A percentile compares a stretch with the other conserved stretches of the same genome.
Evolutionary conservation across 192 early-diverging fungal genomes (phyloP).

Genomic region (Thoreauomyces humboldtii): DNA sequence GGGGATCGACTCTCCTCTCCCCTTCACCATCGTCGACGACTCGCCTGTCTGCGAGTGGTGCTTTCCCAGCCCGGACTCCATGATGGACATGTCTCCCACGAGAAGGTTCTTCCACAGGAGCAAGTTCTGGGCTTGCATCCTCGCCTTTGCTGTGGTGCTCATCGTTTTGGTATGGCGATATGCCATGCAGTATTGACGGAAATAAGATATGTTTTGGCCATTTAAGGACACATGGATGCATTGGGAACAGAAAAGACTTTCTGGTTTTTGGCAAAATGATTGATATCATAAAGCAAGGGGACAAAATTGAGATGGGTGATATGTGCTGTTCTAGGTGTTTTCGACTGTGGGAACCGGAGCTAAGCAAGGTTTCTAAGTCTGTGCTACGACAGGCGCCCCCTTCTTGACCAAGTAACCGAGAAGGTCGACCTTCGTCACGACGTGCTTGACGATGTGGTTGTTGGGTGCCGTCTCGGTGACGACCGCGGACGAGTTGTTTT

Average conservation of each 20-base stretch:
- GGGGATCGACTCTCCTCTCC: constrained; percentile 36
- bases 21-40: constrained; percentile 44
- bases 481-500: constrained; percentile 84
- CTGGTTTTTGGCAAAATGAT: too few species aligned
- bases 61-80: constrained; percentile 33
- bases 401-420: constrained; percentile 68
- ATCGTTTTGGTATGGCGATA: too few species aligned
- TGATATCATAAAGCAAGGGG: too few species aligned
- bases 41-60: constrained; percentile 42
- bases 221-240: too few species aligned
- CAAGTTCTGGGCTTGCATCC: constrained; percentile 40
- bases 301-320: too few species aligned
- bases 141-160: too few species aligned
- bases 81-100: not conserved
- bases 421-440: constrained; percentile 96
- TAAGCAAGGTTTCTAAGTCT: too few species aligned
- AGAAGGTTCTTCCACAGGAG: constrained; percentile 30
- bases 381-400: not conserved
- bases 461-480: constrained; percentile 73
- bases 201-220: too few species aligned
- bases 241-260: too few species aligned
- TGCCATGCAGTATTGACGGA: too few species aligned
- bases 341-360: too few species aligned
- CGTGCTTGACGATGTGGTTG: constrained; percentile 56
- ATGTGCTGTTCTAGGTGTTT: too few species aligned